These are phyloP conservation scores for Zygotorulaspora sp. DNA, from an alignment of 805 yeast species.

Conservation along the genomic window DNA sequence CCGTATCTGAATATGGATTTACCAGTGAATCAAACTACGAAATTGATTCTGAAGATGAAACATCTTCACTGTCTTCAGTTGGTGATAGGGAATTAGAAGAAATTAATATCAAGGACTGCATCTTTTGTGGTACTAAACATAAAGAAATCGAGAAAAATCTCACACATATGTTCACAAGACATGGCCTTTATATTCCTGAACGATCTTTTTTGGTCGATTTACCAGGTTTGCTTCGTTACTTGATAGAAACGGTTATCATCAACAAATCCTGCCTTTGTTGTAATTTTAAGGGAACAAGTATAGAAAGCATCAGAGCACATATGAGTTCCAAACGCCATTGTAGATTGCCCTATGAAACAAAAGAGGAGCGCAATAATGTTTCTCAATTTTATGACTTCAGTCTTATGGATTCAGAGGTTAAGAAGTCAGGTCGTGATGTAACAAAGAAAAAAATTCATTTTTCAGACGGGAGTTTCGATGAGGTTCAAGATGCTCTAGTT, in stretches of 20 bases:
- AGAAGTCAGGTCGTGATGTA: conserved; percentile 14
- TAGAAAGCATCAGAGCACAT: conserved; percentile 88
- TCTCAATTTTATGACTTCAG: conserved; percentile 82
- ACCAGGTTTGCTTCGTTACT: conserved; percentile 65
- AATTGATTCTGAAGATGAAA: conserved; percentile 34
- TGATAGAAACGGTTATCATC: conserved; percentile 75
- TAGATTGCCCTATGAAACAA: conserved; percentile 80
- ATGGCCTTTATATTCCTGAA: conserved; percentile 89
- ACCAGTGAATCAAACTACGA: conserved; percentile 39
- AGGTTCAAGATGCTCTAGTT: too few relatives aligned
- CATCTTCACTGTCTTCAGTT: conserved; percentile 20
- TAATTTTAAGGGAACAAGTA: conserved; percentile 71
- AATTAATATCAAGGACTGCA: conserved; percentile 47
- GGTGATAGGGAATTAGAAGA: conserved; percentile 27
- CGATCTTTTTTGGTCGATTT: conserved; percentile 59
- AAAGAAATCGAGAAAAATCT: conserved; percentile 54
- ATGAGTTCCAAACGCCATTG: conserved; percentile 82
- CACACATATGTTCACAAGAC: conserved; percentile 70
- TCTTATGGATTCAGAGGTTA: conserved; percentile 47
- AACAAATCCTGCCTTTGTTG: conserved; percentile 85
- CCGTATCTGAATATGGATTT: conserved; percentile 48
- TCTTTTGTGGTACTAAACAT: conserved; percentile 53
- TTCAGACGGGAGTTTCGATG: conserved; percentile 7
- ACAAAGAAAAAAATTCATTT: conserved; percentile 31
- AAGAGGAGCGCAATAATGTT: conserved; percentile 69